A percentile compares a stretch with the other conserved stretches of the same genome.
Conservation (phyloP, 345 rosid genomes). For the Populus davidiana region DNA sequence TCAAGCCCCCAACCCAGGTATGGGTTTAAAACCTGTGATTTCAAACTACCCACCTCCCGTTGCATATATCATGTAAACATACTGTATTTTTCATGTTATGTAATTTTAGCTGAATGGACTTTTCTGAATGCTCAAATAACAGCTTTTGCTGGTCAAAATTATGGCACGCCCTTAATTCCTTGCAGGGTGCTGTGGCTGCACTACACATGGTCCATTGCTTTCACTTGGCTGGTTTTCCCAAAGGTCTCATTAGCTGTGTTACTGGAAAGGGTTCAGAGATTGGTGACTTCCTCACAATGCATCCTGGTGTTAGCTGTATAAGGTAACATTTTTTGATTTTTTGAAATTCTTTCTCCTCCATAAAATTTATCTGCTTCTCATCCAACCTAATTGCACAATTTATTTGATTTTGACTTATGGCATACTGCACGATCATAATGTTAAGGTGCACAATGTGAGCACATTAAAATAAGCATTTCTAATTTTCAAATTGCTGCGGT, state of each 20-base stretch:
- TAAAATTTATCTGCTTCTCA: not conserved
- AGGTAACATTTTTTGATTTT: conserved; percentile 43
- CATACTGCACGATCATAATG: not conserved
- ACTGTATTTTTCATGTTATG: not conserved
- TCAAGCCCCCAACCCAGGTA: conserved; percentile 99
- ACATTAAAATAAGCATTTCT: not conserved
- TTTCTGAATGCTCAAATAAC: not conserved
- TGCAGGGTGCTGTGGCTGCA: conserved; percentile 89
- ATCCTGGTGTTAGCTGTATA: conserved; percentile 89
- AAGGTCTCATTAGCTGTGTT: conserved; percentile 79
- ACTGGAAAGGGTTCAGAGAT: conserved; percentile 98
- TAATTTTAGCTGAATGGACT: not conserved
- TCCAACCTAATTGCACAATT: not conserved
- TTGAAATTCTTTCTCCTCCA: not conserved
- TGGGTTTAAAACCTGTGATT: not conserved
- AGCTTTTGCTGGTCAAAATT: not conserved
- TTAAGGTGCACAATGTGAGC: not conserved
- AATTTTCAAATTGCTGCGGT: not conserved
- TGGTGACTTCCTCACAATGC: conserved; percentile 97
- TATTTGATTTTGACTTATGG: not conserved
- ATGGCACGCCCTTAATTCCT: not conserved
- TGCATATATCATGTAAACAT: not conserved
- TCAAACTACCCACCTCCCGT: not conserved
- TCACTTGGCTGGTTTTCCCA: conserved; percentile 95
- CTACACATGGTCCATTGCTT: conserved; percentile 97